Evolutionary conservation across 805 yeast genomes (phyloP), one percentile per base, ranked within the genome.

Genomic region (Millerozyma acaciae): DNA sequence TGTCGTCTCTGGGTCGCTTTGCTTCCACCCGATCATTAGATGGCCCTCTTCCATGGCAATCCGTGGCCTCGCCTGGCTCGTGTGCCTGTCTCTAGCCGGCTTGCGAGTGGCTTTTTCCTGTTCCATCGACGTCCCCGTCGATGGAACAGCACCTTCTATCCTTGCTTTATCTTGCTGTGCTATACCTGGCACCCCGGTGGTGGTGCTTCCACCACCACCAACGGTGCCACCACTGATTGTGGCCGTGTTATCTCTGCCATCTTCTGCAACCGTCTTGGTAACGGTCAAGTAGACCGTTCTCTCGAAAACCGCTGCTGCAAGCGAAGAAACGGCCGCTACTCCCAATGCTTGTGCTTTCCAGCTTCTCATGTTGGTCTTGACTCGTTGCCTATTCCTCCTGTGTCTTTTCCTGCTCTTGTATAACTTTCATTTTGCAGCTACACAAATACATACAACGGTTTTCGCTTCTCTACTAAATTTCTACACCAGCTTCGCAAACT

Each of bases 251-350:
- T 8, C 12, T 7, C 13, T 23, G 26, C 13, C 12, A 15, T n/a
- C 15, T 6, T 15, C 15, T 6, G 10, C 26, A 6, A 23, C 26
- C 7, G 26, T 23, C 26, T 23, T 23, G 10, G 26, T 23, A n/a
- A 23, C 26, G 7, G 26, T 23, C 12, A 23, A 23, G 13, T 23
- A 23, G 26, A 23, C 26, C 7, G 26, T 23, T 7, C 26, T 23
- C 6, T 10, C 6, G 26, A 15, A 23, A n/a, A 15, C 26, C 13
- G 26, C 13, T 12, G 26, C 26, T 7, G 26, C 26, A 10, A n/a
- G 12, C 26, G 13, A 7, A 23, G 26, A 12, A 23, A 23, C 26
- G 15, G 13, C 26, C 7, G 26, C 26, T n/a, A n/a, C n/a, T n/a
- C n/a, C n/a, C n/a, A n/a, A n/a, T n/a, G n/a, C n/a, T n/a, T n/a